Base-by-base conservation (phyloP, 306 rosid species). In the Lathyrus tuberosus region DNA sequence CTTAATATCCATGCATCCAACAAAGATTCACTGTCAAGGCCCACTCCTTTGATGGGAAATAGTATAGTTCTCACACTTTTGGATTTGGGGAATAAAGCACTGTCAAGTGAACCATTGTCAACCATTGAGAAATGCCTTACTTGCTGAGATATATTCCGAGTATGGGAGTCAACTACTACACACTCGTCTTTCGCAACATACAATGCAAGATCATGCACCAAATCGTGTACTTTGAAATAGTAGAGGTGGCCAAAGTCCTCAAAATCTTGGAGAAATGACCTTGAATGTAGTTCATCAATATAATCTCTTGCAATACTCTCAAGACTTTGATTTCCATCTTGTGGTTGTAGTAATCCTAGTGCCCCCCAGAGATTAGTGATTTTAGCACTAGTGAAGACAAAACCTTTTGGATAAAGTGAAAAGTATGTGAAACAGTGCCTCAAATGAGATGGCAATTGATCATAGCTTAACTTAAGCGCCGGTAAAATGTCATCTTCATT, bases 151-250 rank as follows among this genome's bases (percentile, higher is more conserved):
- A 59, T 31, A 33, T 37, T 12, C 2, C 3, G 20, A 30, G 17
- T 17, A 6, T 6, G 11, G 2, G 30, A 35, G 28, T 56, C 79
- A 5, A 58, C 3, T 2, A 4, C n/a, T 47, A 18, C 47, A 5
- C 56, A 79, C 20, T 79, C 84, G 17, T n/a, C 53, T 53, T 62
- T 26, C 0, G 74, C 67, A 46, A 77, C 49, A 16, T 10, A 70
- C 0, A 28, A 7, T 6, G 78, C 80, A 24, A 83, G 71, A 33
- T 80, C 38, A 6, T 33, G 38, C 38, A 33, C 38, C 38, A 33
- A 6, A 33, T 33, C 38, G 38, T 33, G 38, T 33, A 33, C 9
- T 33, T 33, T 33, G 38, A 33, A 33, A 33, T 6, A 1, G 38
- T 6, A 33, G 9, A 33, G 6, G 38, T 33, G 38, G 9, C 9